Percentiles rank a stretch among this genome's conserved stretches.
Conservation (phyloP, 345 rosid species). For the Draba incana region DNA sequence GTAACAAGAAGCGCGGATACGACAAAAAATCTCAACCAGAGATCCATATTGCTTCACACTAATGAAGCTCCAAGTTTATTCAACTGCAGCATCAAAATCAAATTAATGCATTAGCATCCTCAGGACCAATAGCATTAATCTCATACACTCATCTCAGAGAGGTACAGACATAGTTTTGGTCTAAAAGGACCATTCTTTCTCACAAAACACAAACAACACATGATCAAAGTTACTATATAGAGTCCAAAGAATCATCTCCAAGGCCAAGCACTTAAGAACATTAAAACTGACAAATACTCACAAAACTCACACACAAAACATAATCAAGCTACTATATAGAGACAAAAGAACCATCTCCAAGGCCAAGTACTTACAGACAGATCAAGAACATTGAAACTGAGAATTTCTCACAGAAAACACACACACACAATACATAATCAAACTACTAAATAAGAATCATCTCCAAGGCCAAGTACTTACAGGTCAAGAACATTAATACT, state of each 20-base stretch:
- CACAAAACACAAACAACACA: slow-evolving; percentile 1
- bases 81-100: slow-evolving; percentile 48
- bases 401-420: neutral
- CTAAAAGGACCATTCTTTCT: slow-evolving; percentile 5
- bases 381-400: neutral
- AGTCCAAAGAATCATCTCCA: slow-evolving; percentile 19
- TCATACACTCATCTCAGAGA: slow-evolving; percentile 27
- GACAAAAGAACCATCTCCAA: slow-evolving; percentile 15
- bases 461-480: neutral
- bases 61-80: slow-evolving; percentile 44
- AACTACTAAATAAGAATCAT: slow-evolving; percentile 7
- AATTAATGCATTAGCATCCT: slow-evolving; percentile 19
- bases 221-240: neutral
- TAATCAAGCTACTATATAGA: neutral
- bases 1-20: slow-evolving; percentile 44
- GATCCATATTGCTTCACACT: slow-evolving; percentile 26
- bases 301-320: neutral
- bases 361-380: neutral
- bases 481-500: neutral
- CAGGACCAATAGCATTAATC: neutral
- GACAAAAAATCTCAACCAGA: slow-evolving; percentile 35
- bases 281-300: neutral
- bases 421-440: neutral
- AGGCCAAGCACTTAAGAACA: neutral
- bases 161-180: neutral